phyloP scores from a whole-genome alignment of 1,284 basidiomycete species.

The Veloboletus limbatus region DNA sequence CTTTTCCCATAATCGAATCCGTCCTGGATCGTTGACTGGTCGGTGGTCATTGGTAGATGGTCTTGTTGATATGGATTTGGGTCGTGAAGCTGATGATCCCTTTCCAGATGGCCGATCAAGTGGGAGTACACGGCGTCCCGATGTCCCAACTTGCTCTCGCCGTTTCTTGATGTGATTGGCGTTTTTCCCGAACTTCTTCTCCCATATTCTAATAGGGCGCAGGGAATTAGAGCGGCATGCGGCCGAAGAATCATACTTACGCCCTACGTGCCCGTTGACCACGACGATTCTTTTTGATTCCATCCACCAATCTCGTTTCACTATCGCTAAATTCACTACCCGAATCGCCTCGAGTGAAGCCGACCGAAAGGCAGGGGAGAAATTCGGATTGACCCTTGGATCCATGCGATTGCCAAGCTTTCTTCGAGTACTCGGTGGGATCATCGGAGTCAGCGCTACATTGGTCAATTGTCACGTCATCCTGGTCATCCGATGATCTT shows the following conservation, averaged over 20 bases:
- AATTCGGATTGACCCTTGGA: constrained; percentile 66
- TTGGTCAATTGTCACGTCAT: constrained; percentile 8
- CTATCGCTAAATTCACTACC: constrained; percentile 77
- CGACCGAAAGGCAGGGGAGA: constrained; percentile 83
- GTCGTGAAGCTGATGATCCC: constrained; percentile 5
- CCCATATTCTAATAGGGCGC: constrained; percentile 82
- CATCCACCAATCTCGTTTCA: constrained; percentile 57
- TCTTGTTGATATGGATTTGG: background rate
- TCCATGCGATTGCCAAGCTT: constrained; percentile 4
- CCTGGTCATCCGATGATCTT: constrained; percentile 35
- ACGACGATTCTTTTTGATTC: constrained; percentile 79
- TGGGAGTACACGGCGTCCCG: constrained; percentile 12
- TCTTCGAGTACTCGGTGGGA: constrained; percentile 7
- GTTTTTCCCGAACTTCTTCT: constrained; percentile 89
- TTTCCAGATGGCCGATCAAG: constrained; percentile 20
- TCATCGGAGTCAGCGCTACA: constrained; percentile 21
- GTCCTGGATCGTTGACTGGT: background rate
- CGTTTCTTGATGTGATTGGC: constrained; percentile 88
- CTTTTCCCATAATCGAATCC: background rate
- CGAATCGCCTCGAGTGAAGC: constrained; percentile 79
- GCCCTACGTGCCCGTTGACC: constrained; percentile 90
- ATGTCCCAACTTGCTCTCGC: constrained; percentile 28
- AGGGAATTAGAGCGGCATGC: constrained; percentile 11
- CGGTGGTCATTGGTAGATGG: background rate
- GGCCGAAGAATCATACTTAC: constrained; percentile 50